Evolutionary conservation across 768 basidiomycete genomes (phyloP).

Genomic region (Fistulinella prunicolor): DNA sequence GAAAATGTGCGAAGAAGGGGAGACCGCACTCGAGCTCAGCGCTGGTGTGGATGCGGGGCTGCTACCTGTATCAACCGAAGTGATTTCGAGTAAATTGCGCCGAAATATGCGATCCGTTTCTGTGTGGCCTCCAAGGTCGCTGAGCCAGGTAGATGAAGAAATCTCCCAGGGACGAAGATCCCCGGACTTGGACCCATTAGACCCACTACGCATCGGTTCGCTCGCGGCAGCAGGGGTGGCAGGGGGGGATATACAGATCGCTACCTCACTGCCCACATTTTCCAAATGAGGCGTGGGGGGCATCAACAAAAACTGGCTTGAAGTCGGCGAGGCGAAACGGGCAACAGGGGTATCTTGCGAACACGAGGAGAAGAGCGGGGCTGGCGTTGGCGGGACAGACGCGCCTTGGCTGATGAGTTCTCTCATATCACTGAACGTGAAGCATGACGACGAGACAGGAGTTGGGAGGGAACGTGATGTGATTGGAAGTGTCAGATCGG

Average conservation of each 20-base stretch:
- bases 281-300: slow-evolving; percentile 21
- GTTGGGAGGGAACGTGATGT: slow-evolving; percentile 26
- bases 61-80: slow-evolving; percentile 14
- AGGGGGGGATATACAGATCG: slow-evolving; percentile 12
- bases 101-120: slow-evolving; percentile 33
- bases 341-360: slow-evolving; percentile 7
- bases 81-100: slow-evolving; percentile 16
- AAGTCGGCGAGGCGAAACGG: slow-evolving; percentile 25
- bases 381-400: slow-evolving; percentile 10
- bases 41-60: slow-evolving; percentile 25
- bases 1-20: slow-evolving; percentile 20
- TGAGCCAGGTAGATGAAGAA: slow-evolving; percentile 30
- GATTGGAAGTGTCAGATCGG: slow-evolving; percentile 30
- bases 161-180: slow-evolving; percentile 21
- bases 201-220: slow-evolving; percentile 7
- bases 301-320: slow-evolving; percentile 28
- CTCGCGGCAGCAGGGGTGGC: slow-evolving; percentile 4
- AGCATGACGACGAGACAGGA: slow-evolving; percentile 27
- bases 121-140: slow-evolving; percentile 30
- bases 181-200: slow-evolving; percentile 4
- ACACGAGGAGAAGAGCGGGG: slow-evolving; percentile 4
- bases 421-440: slow-evolving; percentile 18
- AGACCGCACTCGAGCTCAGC: slow-evolving; percentile 19
- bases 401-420: slow-evolving; percentile 8
- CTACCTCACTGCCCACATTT: slow-evolving; percentile 7